phyloP scores from a whole-genome alignment of 2,329 filamentous ascomycete genomes.

The Pseudofabraea citricarpa region DNA sequence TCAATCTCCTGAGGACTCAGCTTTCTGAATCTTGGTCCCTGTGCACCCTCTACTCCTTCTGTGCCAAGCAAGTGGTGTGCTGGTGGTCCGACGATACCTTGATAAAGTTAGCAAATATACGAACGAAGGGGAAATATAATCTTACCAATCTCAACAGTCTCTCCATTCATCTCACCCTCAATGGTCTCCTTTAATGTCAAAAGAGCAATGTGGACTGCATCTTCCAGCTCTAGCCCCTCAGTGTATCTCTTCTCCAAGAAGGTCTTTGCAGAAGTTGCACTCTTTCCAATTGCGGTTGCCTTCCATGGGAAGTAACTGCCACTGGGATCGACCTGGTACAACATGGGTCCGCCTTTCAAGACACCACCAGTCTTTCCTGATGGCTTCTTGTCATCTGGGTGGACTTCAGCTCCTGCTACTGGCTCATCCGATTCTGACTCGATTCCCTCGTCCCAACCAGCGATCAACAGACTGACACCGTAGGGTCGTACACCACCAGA shows the following conservation, averaged over 20 bases:
- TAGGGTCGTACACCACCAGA: constrained; percentile 96
- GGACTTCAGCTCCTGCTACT: constrained; percentile 44
- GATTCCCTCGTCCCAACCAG: constrained; percentile 96
- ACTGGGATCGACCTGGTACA: constrained; percentile 99
- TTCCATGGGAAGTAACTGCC: constrained; percentile 99
- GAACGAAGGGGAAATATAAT: constrained; percentile 5
- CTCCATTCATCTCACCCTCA: constrained; percentile 98
- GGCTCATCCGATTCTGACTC: constrained; percentile 73
- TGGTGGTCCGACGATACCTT: constrained; percentile 91
- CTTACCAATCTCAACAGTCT: constrained; percentile 95
- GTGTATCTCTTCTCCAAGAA: constrained; percentile 99
- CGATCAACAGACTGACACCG: constrained; percentile 90
- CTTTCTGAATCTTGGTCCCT: constrained; percentile 87
- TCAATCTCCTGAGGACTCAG: constrained; percentile 97
- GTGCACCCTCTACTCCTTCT: constrained; percentile 80
- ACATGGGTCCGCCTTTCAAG: constrained; percentile 89
- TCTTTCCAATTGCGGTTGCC: constrained; percentile 98
- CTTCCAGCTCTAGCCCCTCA: constrained; percentile 92
- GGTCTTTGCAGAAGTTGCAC: constrained; percentile 95
- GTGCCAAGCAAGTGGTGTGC: constrained; percentile 90
- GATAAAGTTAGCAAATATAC: constrained; percentile 20
- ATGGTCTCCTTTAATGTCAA: constrained; percentile 98
- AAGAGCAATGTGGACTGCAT: constrained; percentile 96
- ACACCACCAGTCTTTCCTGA: constrained; percentile 91
- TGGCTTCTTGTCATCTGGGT: constrained; percentile 66